These are phyloP conservation scores for Cucumis hystrix DNA, from an alignment of 306 rosid genomes.

Conservation along the genomic window DNA sequence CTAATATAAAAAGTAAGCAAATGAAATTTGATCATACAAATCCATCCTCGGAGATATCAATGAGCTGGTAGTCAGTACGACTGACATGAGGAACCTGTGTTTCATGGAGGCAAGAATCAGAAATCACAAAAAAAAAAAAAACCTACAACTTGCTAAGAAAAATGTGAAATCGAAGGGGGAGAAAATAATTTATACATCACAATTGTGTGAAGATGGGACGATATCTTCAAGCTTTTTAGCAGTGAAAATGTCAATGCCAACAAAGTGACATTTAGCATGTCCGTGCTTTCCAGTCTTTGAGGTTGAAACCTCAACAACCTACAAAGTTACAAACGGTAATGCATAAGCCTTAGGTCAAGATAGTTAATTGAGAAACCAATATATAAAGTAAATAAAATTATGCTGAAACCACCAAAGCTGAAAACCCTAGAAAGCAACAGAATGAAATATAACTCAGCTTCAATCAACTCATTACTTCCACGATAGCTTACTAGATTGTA, in stretches of 20 bases:
- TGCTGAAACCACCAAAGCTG: not conserved
- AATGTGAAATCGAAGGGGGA: not conserved
- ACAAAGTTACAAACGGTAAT: not conserved
- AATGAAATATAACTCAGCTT: not conserved
- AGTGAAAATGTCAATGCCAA: constrained; percentile 86
- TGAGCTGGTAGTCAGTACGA: constrained; percentile 90
- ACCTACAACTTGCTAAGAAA: not conserved
- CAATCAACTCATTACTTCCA: not conserved
- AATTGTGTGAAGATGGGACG: constrained; percentile 95
- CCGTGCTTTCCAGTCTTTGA: constrained; percentile 98
- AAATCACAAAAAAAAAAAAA: not conserved
- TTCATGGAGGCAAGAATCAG: not conserved
- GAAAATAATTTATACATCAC: constrained; percentile 47
- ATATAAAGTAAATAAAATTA: not conserved
- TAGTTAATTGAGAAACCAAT: not conserved
- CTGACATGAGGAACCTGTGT: constrained; percentile 91
- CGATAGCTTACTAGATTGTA: not conserved
- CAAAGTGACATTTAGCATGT: constrained; percentile 96
- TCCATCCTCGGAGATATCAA: constrained; percentile 97
- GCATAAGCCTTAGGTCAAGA: not conserved
- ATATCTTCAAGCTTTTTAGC: constrained; percentile 93
- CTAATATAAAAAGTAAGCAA: not conserved
- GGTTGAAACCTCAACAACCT: constrained; percentile 98
- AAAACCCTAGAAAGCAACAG: not conserved
- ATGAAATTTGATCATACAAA: constrained; percentile 40